Conservation (phyloP, 2,329 filamentous ascomycete genomes). For the Proliferodiscus dingleyae region DNA sequence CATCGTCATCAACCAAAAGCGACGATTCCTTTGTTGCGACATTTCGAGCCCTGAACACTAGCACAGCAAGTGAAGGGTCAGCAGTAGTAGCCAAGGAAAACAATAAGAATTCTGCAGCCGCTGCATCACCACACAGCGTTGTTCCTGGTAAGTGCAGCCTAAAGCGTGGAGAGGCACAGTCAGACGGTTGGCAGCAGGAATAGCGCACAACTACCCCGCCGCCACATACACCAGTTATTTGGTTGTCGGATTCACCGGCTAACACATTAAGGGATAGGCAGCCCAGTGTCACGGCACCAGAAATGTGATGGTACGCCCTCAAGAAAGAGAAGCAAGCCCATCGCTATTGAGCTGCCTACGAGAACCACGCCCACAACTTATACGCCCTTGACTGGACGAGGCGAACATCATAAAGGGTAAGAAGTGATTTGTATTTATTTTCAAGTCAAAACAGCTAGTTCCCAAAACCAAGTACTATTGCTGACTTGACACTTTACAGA, state of each 20-base stretch:
- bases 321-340: slow-evolving; percentile 41
- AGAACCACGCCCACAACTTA: slow-evolving; percentile 42
- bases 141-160: slow-evolving; percentile 17
- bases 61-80: not conserved
- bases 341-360: slow-evolving; percentile 43
- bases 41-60: slow-evolving; percentile 9
- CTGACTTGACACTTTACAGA: slow-evolving; percentile 33
- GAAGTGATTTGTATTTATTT: too few species aligned
- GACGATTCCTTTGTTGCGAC: slow-evolving; percentile 20
- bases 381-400: slow-evolving; percentile 47
- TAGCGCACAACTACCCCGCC: slow-evolving; percentile 16
- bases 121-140: slow-evolving; percentile 6
- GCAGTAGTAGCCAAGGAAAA: slow-evolving; percentile 6
- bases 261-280: slow-evolving; percentile 9
- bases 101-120: slow-evolving; percentile 4
- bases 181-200: slow-evolving; percentile 10
- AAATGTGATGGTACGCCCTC: slow-evolving; percentile 16
- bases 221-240: slow-evolving; percentile 11
- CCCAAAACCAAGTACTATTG: slow-evolving; percentile 2
- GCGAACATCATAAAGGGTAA: slow-evolving; percentile 56
- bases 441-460: too few species aligned
- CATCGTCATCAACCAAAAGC: slow-evolving; percentile 33
- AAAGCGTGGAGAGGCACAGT: slow-evolving; percentile 3
- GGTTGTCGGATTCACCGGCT: not conserved
- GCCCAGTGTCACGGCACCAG: not conserved